phyloP scores from a whole-genome alignment of 768 basidiomycete species.

The Rhodotorula kratochvilovae region DNA sequence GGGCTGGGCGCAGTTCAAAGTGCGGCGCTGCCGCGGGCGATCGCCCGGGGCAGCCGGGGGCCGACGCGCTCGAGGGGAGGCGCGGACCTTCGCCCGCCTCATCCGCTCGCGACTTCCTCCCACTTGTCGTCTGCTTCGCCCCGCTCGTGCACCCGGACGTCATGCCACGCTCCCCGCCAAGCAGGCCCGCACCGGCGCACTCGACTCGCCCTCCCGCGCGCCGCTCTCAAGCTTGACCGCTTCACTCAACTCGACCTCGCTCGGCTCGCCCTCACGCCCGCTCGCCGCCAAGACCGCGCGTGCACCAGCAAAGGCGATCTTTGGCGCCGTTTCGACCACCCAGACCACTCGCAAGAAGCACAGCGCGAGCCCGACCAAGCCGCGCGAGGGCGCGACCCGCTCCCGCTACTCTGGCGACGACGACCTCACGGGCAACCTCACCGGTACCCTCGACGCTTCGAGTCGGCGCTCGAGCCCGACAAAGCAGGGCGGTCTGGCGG shows the following conservation, averaged over 20 bases:
- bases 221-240: not conserved
- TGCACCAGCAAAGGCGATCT: not conserved
- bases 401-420: not conserved
- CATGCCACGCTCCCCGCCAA: not conserved
- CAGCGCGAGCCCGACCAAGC: slow-evolving; percentile 18
- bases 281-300: not conserved
- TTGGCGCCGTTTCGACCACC: slow-evolving; percentile 9
- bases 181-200: not conserved
- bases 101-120: not conserved
- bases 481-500: slow-evolving; percentile 3
- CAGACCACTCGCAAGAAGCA: slow-evolving; percentile 33
- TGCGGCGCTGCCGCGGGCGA: too few species aligned
- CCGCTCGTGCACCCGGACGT: not conserved
- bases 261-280: slow-evolving; percentile 22
- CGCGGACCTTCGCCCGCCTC: too few species aligned
- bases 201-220: slow-evolving; percentile 28
- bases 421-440: slow-evolving; percentile 18
- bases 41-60: too few species aligned
- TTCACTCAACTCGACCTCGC: slow-evolving; percentile 19
- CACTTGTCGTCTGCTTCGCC: too few species aligned
- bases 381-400: not conserved
- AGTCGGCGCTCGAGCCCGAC: slow-evolving; percentile 27
- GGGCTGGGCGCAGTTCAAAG: too few species aligned
- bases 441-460: slow-evolving; percentile 8
- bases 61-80: too few species aligned